Evolutionary conservation across 257 asterid genomes (phyloP).

Genomic region (Forsythia suspensa): DNA sequence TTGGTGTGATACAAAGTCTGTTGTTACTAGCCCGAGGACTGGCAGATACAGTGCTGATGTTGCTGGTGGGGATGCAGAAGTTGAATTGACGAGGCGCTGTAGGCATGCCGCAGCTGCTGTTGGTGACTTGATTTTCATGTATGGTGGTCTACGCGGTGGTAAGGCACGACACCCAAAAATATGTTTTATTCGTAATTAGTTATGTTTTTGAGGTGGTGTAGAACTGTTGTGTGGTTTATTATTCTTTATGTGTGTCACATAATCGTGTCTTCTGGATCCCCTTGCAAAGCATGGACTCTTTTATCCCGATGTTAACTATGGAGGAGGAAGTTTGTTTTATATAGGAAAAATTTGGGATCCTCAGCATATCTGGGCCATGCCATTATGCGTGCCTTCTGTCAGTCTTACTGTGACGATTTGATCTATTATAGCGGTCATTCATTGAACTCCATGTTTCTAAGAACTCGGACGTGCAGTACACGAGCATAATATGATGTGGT

Average conservation of each 20-base stretch:
- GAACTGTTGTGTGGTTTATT: background rate
- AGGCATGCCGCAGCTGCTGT: conserved; percentile 98
- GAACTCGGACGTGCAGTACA: background rate
- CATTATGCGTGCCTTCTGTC: background rate
- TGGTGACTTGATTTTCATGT: conserved; percentile 91
- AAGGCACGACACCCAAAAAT: conserved; percentile 36
- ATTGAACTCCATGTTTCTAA: background rate
- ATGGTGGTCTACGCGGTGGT: conserved; percentile 99
- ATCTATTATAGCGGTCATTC: background rate
- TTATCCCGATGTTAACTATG: background rate
- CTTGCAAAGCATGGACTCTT: background rate
- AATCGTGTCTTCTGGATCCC: background rate
- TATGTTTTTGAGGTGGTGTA: background rate
- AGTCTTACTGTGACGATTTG: background rate
- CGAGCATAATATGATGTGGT: background rate
- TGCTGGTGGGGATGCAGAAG: conserved; percentile 99
- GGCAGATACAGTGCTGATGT: conserved; percentile 97
- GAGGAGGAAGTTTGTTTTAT: conserved; percentile 3
- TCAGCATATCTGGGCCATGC: background rate
- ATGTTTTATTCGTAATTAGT: background rate
- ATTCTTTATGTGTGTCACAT: background rate
- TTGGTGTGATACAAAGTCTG: conserved; percentile 96
- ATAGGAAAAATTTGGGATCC: conserved; percentile 2
- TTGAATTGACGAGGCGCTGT: conserved; percentile 92
- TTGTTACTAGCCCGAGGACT: conserved; percentile 93